These are phyloP conservation scores for Rhizoclosmatium sp. DNA, from an alignment of 192 early-diverging fungal species.

Conservation along the genomic window DNA sequence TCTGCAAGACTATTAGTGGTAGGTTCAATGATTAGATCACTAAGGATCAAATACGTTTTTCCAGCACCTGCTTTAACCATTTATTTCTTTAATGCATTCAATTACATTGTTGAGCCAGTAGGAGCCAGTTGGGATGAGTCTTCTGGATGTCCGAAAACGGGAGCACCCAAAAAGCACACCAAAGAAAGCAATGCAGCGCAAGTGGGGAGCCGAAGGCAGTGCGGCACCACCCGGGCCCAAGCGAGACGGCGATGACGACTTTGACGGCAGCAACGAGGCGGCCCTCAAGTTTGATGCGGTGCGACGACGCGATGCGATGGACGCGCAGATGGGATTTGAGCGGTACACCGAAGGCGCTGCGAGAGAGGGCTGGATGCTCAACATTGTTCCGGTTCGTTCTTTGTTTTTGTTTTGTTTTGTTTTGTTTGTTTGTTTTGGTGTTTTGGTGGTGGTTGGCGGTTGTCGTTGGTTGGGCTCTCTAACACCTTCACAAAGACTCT, in stretches of 20 bases:
- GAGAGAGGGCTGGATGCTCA: slow-evolving; percentile 89
- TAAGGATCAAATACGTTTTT: no score
- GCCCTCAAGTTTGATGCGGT: slow-evolving; percentile 26
- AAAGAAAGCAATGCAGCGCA: slow-evolving; percentile 13
- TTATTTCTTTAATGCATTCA: no score
- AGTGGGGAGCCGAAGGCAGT: slow-evolving; percentile 20
- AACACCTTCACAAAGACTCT: slow-evolving; percentile 26
- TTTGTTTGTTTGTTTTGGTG: not conserved
- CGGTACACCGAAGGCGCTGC: slow-evolving; percentile 47
- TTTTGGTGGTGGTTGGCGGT: not conserved
- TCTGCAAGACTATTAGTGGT: no score
- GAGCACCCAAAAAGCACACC: no score
- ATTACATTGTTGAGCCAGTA: no score
- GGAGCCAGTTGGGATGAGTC: no score
- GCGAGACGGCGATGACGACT: not conserved
- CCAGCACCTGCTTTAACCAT: no score
- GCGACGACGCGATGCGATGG: slow-evolving; percentile 40
- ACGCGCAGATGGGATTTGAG: slow-evolving; percentile 56
- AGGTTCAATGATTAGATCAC: no score
- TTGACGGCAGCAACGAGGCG: not conserved
- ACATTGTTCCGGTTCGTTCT: slow-evolving; percentile 84
- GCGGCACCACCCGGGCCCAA: not conserved
- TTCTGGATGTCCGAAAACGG: no score
- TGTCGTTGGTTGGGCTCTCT: not conserved
- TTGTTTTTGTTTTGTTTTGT: not conserved